Evolutionary conservation across 768 basidiomycete genomes (phyloP).

Genomic region (Mycena rosella): DNA sequence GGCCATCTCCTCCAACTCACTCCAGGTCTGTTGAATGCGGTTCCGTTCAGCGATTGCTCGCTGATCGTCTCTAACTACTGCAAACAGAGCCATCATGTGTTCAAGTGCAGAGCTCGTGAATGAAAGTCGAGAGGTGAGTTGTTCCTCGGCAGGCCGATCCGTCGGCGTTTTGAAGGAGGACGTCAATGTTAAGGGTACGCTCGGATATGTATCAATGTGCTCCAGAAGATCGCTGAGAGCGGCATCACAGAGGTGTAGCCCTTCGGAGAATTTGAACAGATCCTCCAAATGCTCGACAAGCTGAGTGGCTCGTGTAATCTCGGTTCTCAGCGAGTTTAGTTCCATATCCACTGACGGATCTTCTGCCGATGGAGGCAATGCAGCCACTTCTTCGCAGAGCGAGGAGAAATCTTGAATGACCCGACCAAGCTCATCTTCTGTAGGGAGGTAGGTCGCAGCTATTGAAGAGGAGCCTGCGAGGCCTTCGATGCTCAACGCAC

Average conservation of each 20-base stretch:
- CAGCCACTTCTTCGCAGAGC: constrained; percentile 59
- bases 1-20: constrained; percentile 85
- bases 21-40: constrained; percentile 85
- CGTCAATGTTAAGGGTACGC: constrained; percentile 63
- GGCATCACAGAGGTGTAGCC: constrained; percentile 72
- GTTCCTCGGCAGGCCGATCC: constrained; percentile 71
- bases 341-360: constrained; percentile 65
- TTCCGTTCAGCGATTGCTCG: constrained; percentile 71
- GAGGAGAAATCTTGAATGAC: constrained; percentile 61
- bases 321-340: constrained; percentile 68
- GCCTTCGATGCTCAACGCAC: constrained; percentile 70
- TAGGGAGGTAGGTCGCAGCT: constrained; percentile 57
- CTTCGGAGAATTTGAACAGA: constrained; percentile 66
- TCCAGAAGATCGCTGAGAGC: constrained; percentile 87
- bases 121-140: constrained; percentile 69
- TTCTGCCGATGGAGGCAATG: constrained; percentile 59
- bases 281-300: constrained; percentile 64
- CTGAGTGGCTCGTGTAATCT: constrained; percentile 65
- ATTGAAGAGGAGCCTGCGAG: constrained; percentile 54
- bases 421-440: constrained; percentile 57
- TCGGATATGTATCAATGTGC: constrained; percentile 88
- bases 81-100: constrained; percentile 57
- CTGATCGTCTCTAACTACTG: constrained; percentile 65
- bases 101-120: constrained; percentile 72
- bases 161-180: constrained; percentile 60